Evolutionary conservation across 2,329 filamentous ascomycete genomes (phyloP).

Genomic region (Botrytis fabae): DNA sequence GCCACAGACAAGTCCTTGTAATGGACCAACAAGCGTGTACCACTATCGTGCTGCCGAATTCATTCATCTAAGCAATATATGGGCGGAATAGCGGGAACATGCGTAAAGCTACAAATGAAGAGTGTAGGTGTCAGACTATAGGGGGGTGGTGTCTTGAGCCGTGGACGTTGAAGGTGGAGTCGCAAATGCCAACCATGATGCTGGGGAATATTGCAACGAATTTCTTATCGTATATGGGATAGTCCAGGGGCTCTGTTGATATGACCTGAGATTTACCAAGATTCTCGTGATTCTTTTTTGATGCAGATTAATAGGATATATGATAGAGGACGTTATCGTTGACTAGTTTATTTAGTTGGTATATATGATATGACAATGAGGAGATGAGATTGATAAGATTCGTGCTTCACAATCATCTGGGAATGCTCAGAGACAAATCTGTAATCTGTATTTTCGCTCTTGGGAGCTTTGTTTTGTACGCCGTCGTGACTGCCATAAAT

Average conservation of each 20-base stretch:
- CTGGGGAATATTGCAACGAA: constrained; percentile 13
- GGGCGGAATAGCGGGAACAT: constrained; percentile 23
- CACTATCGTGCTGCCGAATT: constrained; percentile 22
- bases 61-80: constrained; percentile 14
- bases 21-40: constrained; percentile 32
- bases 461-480: not conserved
- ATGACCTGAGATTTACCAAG: not conserved
- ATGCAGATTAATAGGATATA: constrained; percentile 10
- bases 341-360: constrained; percentile 6
- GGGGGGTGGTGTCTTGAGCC: constrained; percentile 10
- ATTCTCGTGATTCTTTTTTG: constrained; percentile 3
- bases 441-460: not conserved
- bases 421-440: not conserved
- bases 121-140: constrained; percentile 2
- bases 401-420: not conserved
- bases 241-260: constrained; percentile 6
- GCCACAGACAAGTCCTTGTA: constrained; percentile 65
- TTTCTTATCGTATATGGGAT: constrained; percentile 14
- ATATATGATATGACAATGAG: constrained; percentile 12
- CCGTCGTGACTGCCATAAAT: constrained; percentile 12
- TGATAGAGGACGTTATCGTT: not conserved
- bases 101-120: not conserved
- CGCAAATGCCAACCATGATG: not conserved
- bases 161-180: constrained; percentile 9
- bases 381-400: not conserved